Evolutionary conservation across 2,329 filamentous ascomycete genomes (phyloP).

Genomic region (Arthroderma sp.): DNA sequence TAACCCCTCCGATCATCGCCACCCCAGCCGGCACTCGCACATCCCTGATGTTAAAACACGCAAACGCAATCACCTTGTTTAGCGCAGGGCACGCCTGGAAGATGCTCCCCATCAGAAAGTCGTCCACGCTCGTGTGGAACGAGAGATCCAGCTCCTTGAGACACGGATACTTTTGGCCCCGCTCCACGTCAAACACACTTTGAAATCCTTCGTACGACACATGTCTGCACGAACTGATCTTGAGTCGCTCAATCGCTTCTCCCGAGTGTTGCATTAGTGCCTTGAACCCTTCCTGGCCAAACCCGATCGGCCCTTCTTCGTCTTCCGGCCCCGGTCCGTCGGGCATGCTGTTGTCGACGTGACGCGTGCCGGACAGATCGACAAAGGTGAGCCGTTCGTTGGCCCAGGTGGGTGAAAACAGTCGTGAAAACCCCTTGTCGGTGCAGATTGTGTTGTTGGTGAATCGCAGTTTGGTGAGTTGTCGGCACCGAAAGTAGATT

Average conservation of each 20-base stretch:
- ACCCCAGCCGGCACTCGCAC: slow-evolving; percentile 44
- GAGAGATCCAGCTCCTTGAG: slow-evolving; percentile 63
- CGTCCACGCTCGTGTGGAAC: slow-evolving; percentile 42
- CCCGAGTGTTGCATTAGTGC: slow-evolving; percentile 80
- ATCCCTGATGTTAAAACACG: slow-evolving; percentile 47
- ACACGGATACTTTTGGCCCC: slow-evolving; percentile 31
- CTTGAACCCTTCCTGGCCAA: slow-evolving; percentile 62
- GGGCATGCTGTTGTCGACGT: slow-evolving; percentile 58
- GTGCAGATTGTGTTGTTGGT: slow-evolving; percentile 63
- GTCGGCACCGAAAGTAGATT: slow-evolving; percentile 56
- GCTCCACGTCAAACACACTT: slow-evolving; percentile 49
- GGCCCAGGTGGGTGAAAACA: slow-evolving; percentile 59
- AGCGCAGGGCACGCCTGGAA: slow-evolving; percentile 35
- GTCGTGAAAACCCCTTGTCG: slow-evolving; percentile 55
- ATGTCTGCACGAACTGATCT: slow-evolving; percentile 74
- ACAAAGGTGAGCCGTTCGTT: slow-evolving; percentile 58
- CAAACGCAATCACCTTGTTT: slow-evolving; percentile 47
- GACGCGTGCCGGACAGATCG: slow-evolving; percentile 65
- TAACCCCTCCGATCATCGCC: slow-evolving; percentile 47
- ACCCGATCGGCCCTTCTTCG: slow-evolving; percentile 47
- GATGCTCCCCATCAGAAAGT: slow-evolving; percentile 31
- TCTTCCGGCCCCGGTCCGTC: slow-evolving; percentile 30
- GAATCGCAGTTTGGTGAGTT: slow-evolving; percentile 65
- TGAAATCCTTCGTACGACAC: slow-evolving; percentile 61
- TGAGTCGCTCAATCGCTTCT: slow-evolving; percentile 48